These are phyloP conservation scores for Rhodomyrtus tomentosa DNA, from an alignment of 345 rosid species.

Conservation along the genomic window DNA sequence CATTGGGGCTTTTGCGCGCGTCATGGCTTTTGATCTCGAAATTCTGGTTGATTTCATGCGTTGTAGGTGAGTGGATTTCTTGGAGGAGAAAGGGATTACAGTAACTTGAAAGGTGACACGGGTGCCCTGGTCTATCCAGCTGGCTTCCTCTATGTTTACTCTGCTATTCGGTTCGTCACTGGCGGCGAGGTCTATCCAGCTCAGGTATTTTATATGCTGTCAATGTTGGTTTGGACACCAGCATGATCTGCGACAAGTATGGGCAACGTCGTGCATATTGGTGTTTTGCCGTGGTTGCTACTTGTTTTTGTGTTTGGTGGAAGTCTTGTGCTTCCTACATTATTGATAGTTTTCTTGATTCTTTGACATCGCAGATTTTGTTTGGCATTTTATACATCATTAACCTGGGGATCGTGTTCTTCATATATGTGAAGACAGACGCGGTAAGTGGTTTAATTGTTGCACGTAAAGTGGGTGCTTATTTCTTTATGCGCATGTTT, in stretches of 20 bases:
- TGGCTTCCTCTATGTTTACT: conserved; percentile 84
- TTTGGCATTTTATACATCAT: conserved; percentile 66
- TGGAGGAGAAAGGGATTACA: conserved; percentile 82
- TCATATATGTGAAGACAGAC: conserved; percentile 62
- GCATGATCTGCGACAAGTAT: not conserved
- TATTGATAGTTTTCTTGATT: not conserved
- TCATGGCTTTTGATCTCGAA: not conserved
- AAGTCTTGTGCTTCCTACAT: not conserved
- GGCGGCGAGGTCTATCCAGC: conserved; percentile 67
- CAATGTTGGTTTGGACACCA: not conserved
- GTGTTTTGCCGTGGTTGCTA: not conserved
- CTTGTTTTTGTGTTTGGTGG: not conserved
- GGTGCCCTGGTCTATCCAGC: conserved; percentile 97
- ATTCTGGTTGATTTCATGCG: not conserved
- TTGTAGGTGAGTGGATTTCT: conserved; percentile 79
- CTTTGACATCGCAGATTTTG: conserved; percentile 47
- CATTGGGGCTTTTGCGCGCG: not conserved
- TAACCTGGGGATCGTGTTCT: conserved; percentile 62
- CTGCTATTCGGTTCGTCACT: conserved; percentile 57
- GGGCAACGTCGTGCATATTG: not conserved
- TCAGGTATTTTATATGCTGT: conserved; percentile 33
- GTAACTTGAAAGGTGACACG: conserved; percentile 82
- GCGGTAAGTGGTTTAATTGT: conserved; percentile 35
- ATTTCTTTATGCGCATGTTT: not conserved
- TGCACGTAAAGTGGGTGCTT: not conserved